Evolutionary conservation across 164 flowering plant species (phyloP).

Genomic region (Litsea cubeba): DNA sequence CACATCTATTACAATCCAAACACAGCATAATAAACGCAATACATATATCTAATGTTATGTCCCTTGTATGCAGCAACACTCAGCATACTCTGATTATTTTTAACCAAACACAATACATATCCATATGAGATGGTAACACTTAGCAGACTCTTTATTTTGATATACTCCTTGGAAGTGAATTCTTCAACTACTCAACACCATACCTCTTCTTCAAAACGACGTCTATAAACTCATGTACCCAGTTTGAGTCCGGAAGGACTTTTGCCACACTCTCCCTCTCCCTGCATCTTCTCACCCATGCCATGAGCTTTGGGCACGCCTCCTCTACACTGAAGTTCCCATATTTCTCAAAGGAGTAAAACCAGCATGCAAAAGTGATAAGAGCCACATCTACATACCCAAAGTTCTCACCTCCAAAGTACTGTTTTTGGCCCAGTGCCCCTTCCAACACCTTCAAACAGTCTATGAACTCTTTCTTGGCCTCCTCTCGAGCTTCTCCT

Average conservation of each 20-base stretch:
- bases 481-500: constrained; percentile 2
- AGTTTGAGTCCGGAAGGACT: background rate
- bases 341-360: background rate
- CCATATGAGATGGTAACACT: background rate
- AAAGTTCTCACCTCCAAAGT: constrained; percentile 3
- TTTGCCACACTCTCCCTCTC: constrained; percentile 8
- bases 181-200: background rate
- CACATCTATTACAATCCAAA: too few relatives aligned
- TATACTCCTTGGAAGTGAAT: too few relatives aligned
- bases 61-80: too few relatives aligned
- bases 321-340: constrained; percentile 2
- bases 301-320: constrained; percentile 1
- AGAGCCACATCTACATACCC: constrained; percentile 4
- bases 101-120: background rate
- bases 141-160: background rate
- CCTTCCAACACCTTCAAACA: constrained; percentile 4
- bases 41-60: too few relatives aligned
- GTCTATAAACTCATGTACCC: constrained; percentile 3
- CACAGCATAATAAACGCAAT: too few relatives aligned
- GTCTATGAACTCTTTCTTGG: constrained; percentile 3
- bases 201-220: background rate
- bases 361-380: constrained; percentile 5
- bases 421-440: background rate
- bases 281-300: constrained; percentile 4
- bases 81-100: too few relatives aligned